Conservation (phyloP, 2,329 filamentous ascomycete species). For the Aphanoascus verrucosus region DNA sequence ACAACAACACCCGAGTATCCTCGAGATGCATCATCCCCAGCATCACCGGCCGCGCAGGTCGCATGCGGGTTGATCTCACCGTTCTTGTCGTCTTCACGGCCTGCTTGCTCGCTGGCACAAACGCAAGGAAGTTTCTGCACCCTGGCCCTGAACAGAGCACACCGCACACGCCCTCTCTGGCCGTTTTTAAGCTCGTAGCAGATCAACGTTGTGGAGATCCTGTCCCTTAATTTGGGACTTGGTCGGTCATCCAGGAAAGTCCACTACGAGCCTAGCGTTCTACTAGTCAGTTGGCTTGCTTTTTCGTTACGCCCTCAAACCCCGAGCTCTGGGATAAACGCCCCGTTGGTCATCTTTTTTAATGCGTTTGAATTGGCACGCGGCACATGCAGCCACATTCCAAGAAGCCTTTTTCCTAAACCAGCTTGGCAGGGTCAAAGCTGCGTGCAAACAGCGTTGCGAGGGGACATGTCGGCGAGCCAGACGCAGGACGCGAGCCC, state of each 20-base stretch:
- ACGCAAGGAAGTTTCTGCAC: too few relatives aligned
- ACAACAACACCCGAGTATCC: too few relatives aligned
- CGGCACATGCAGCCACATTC: constrained; percentile 2
- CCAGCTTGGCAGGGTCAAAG: neutral
- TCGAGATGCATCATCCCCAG: too few relatives aligned
- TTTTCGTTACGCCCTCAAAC: neutral
- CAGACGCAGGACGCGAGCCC: too few relatives aligned
- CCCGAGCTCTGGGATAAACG: neutral
- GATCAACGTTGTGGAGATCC: constrained; percentile 1
- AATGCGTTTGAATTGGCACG: neutral
- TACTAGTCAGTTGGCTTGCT: neutral
- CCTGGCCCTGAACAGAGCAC: too few relatives aligned
- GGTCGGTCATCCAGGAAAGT: too few relatives aligned
- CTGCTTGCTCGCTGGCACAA: too few relatives aligned
- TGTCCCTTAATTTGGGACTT: neutral
- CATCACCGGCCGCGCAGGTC: too few relatives aligned
- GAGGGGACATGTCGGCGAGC: neutral
- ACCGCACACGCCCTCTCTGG: neutral
- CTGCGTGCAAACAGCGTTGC: neutral
- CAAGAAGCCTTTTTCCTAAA: neutral
- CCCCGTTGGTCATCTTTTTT: neutral
- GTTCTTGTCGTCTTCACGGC: too few relatives aligned
- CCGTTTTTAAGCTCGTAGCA: neutral
- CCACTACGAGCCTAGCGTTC: neutral
- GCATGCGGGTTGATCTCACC: too few relatives aligned